A percentile compares a stretch with the other conserved stretches of the same genome.
Evolutionary conservation across 2,329 filamentous ascomycete species (phyloP).

Genomic region (Monosporascus sp.): DNA sequence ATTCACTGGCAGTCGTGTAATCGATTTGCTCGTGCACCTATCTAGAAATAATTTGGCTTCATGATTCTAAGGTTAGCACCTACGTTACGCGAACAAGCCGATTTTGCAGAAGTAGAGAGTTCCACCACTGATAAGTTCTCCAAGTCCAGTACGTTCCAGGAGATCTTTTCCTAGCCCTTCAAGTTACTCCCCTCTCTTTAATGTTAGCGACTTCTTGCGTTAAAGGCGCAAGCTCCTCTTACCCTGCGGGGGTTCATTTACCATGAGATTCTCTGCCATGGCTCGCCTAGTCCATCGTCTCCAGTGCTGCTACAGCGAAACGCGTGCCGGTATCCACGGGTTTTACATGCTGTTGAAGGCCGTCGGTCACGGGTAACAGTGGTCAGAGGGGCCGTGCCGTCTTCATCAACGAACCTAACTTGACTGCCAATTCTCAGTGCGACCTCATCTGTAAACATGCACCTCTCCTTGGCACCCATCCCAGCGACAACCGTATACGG

Average conservation of each 20-base stretch:
- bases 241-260: neutral
- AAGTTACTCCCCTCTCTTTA: neutral
- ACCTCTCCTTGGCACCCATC: constrained; percentile 45
- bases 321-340: constrained; percentile 32
- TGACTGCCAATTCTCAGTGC: constrained; percentile 38
- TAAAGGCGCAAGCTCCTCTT: neutral
- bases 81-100: too few species aligned
- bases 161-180: neutral
- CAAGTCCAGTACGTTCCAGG: neutral
- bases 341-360: constrained; percentile 41
- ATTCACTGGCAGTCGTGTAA: too few species aligned
- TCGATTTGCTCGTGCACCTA: too few species aligned
- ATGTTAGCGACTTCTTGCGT: neutral
- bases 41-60: too few species aligned
- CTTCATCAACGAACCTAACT: constrained; percentile 37
- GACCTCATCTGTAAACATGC: constrained; percentile 40
- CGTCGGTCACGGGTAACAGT: constrained; percentile 43
- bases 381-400: constrained; percentile 38
- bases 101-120: too few species aligned
- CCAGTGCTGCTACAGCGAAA: neutral
- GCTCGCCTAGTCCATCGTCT: neutral
- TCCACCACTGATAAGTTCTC: neutral
- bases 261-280: neutral
- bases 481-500: constrained; percentile 49
- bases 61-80: too few species aligned